These are phyloP conservation scores for Hawksworthiomyces lignivorus DNA, from an alignment of 2,329 filamentous ascomycete species.

Conservation along the genomic window DNA sequence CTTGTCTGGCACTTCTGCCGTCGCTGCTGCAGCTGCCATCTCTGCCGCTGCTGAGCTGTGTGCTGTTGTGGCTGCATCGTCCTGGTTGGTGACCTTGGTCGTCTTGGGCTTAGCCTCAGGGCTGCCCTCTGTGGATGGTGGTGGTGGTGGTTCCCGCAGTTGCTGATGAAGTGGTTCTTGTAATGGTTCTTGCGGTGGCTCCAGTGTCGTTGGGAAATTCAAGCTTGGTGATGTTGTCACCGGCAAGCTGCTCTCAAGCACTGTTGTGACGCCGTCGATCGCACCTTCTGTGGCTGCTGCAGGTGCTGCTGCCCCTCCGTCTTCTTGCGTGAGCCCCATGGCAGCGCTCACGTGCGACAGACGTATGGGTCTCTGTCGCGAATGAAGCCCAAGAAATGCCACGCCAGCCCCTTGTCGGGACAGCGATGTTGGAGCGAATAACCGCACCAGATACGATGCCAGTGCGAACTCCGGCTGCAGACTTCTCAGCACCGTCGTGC, in stretches of 20 bases:
- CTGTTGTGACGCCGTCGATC: too few species aligned
- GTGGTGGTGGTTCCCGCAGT: not conserved
- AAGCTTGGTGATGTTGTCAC: not conserved
- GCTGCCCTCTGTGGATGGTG: not conserved
- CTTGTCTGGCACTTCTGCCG: not conserved
- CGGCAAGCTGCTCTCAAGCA: not conserved
- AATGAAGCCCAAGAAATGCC: not conserved
- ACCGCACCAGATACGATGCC: slow-evolving; percentile 5
- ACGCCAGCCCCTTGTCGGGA: not conserved
- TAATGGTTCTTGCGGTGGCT: too few species aligned
- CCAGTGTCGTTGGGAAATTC: too few species aligned
- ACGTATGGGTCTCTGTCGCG: too few species aligned
- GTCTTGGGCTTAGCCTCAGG: slow-evolving; percentile 2
- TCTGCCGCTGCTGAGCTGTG: not conserved
- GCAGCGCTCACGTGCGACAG: not conserved
- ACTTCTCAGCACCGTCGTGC: too few species aligned
- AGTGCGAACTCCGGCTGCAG: too few species aligned
- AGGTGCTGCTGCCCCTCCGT: not conserved
- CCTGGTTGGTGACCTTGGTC: slow-evolving; percentile 2
- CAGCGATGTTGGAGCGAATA: not conserved
- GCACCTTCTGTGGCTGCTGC: slow-evolving; percentile 1
- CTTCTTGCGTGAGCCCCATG: not conserved
- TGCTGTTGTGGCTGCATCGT: slow-evolving; percentile 11
- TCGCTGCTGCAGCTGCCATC: not conserved
- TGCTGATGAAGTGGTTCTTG: too few species aligned